phyloP scores from a whole-genome alignment of 129 eudicot genomes.

The Lonicera japonica region DNA sequence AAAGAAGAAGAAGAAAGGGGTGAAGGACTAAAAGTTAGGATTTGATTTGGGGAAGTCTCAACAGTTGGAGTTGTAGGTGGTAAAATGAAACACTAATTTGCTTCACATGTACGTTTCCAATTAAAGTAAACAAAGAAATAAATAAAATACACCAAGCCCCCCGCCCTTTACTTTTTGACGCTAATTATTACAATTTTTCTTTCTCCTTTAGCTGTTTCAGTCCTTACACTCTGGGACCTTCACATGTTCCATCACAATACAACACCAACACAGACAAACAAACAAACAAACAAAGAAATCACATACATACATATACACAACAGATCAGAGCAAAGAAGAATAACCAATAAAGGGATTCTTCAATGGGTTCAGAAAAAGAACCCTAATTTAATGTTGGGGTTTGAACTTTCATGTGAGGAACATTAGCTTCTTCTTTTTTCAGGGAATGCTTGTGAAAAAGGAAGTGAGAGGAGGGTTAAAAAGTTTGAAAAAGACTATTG shows the following conservation, averaged over 20 bases:
- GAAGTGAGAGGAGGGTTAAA: slow-evolving; percentile 11
- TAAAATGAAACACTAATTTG: slow-evolving; percentile 26
- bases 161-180: slow-evolving; percentile 30
- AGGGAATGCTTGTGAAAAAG: slow-evolving; percentile 44
- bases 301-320: not conserved
- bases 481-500: slow-evolving; percentile 10
- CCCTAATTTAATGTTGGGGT: too few species aligned
- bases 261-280: slow-evolving; percentile 1
- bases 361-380: slow-evolving; percentile 9
- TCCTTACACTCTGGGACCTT: not conserved
- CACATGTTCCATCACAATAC: slow-evolving; percentile 12
- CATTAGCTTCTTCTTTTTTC: slow-evolving; percentile 28
- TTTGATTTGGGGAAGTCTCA: not conserved
- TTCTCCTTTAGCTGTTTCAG: slow-evolving; percentile 7
- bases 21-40: not conserved
- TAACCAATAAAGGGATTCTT: slow-evolving; percentile 1
- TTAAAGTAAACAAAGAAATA: slow-evolving; percentile 19
- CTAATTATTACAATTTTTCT: slow-evolving; percentile 20
- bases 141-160: too few species aligned
- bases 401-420: slow-evolving; percentile 12
- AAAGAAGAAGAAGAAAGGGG: slow-evolving; percentile 4
- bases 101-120: slow-evolving; percentile 46
- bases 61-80: slow-evolving; percentile 14
- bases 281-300: not conserved
- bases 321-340: slow-evolving; percentile 5